These are phyloP conservation scores for Mycena sp. DNA, from an alignment of 1,284 basidiomycete species.

Conservation along the genomic window DNA sequence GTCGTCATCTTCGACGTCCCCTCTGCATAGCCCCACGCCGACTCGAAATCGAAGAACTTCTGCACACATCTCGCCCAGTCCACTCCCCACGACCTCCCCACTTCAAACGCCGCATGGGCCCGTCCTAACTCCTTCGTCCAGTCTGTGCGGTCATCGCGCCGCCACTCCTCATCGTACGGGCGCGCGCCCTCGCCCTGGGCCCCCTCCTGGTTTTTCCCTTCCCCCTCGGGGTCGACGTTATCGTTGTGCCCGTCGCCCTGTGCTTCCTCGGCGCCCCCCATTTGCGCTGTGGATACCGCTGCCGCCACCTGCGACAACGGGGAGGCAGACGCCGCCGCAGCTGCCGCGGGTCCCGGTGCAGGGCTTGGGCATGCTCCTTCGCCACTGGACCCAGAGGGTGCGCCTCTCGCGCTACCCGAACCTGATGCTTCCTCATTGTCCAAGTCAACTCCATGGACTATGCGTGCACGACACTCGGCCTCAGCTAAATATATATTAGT, in stretches of 20 bases:
- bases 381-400: neutral
- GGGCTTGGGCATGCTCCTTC: neutral
- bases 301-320: too few relatives aligned
- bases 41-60: slow-evolving; percentile 5
- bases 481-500: neutral
- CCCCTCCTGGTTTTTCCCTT: neutral
- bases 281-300: too few relatives aligned
- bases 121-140: neutral
- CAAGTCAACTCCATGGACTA: neutral
- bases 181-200: neutral
- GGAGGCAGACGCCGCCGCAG: too few relatives aligned
- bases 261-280: too few relatives aligned
- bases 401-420: neutral
- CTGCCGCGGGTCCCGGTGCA: too few relatives aligned
- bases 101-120: neutral
- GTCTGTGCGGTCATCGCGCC: neutral
- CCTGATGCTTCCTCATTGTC: neutral
- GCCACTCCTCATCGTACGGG: neutral
- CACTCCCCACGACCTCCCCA: neutral
- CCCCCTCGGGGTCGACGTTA: neutral
- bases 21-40: neutral
- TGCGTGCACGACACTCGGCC: slow-evolving; percentile 1
- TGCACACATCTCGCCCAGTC: neutral
- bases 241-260: too few relatives aligned
- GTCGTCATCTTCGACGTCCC: neutral